A percentile compares a stretch with the other conserved stretches of the same genome.
Evolutionary conservation across 2,329 filamentous ascomycete species (phyloP).

Genomic region (Didymella pomorum): DNA sequence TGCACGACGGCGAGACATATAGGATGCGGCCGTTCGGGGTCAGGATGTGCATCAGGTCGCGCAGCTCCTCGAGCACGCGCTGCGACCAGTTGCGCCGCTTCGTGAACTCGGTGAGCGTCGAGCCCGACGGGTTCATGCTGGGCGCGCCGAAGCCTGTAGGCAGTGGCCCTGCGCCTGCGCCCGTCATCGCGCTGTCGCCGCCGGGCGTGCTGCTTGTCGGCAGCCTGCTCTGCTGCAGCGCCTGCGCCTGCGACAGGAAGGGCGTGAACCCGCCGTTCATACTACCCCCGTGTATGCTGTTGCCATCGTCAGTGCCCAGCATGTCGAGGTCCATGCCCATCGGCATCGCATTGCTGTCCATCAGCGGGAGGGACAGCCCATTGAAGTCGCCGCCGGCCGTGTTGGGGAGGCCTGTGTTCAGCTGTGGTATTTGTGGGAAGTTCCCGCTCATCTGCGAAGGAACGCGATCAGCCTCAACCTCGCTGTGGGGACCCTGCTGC

Average conservation of each 20-base stretch:
- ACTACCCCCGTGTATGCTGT: conserved; percentile 32
- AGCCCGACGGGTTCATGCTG: conserved; percentile 55
- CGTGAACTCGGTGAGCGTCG: conserved; percentile 70
- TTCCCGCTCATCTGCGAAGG: conserved; percentile 38
- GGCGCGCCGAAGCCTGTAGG: conserved; percentile 62
- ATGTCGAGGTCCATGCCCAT: conserved; percentile 54
- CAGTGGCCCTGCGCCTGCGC: conserved; percentile 63
- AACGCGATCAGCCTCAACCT: conserved; percentile 28
- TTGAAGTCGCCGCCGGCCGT: conserved; percentile 25
- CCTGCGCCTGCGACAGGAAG: conserved; percentile 19
- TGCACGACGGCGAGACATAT: conserved; percentile 83
- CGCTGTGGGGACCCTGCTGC: conserved; percentile 14
- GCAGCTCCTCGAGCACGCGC: conserved; percentile 86
- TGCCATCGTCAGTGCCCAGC: conserved; percentile 31
- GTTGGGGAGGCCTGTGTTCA: background rate
- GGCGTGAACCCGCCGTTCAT: conserved; percentile 3
- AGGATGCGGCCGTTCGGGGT: conserved; percentile 83
- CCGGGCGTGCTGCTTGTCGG: conserved; percentile 26
- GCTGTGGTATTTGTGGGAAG: background rate
- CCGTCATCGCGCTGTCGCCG: conserved; percentile 49
- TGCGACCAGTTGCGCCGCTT: conserved; percentile 82
- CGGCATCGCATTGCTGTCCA: conserved; percentile 53
- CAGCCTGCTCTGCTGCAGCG: conserved; percentile 37
- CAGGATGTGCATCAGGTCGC: conserved; percentile 87
- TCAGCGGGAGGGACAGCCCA: conserved; percentile 40